Base-by-base conservation (phyloP, 176 grass and related monocot genomes). In the Juncus effusus region DNA sequence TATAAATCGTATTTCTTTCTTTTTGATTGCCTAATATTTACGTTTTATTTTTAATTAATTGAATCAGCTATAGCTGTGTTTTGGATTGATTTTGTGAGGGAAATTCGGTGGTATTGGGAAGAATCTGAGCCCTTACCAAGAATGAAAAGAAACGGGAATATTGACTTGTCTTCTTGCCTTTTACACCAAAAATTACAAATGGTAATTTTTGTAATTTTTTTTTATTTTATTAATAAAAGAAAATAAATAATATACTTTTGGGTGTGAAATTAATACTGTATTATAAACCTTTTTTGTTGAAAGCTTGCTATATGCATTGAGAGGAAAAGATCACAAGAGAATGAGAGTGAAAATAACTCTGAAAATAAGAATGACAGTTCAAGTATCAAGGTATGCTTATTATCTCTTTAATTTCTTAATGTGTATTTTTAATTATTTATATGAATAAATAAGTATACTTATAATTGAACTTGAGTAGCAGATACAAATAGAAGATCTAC, bases 71-170 rank as follows among this genome's bases (percentile, higher is more conserved):
- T 97, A 78, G 79, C 85, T 61, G 77, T 84, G 42, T 69, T 97
- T 51, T 97, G 93, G 93, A 89, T 97, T 82, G 88, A 97, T 78
- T 97, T 97, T 86, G 88, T 89, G n/a, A 84, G 93, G 12, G 93
- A 97, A 89, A 80, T 97, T 74, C 84, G 82, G 57, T 97, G 93
- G 93, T 92, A 79, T 72, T 97, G 93, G 93, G 88, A 92, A 40
- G 93, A 97, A 63, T 97, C 85, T 47, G 85, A 97, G 70, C 65
- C 56, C 47, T 91, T 97, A 37, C 93, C 93, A 3, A 89, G 85
- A 74, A 83, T 97, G 80, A 59, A 76, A 78, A 77, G n/a, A 65
- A 76, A 59, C 69, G 81, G 85, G 56, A 79, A 14, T 42, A 92
- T 97, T 64, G 93, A 97, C 61, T 83, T 97, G 45, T 97, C 80